Base-by-base conservation (phyloP, 179 eudicot species). In the Heliamphora pulchella region DNA sequence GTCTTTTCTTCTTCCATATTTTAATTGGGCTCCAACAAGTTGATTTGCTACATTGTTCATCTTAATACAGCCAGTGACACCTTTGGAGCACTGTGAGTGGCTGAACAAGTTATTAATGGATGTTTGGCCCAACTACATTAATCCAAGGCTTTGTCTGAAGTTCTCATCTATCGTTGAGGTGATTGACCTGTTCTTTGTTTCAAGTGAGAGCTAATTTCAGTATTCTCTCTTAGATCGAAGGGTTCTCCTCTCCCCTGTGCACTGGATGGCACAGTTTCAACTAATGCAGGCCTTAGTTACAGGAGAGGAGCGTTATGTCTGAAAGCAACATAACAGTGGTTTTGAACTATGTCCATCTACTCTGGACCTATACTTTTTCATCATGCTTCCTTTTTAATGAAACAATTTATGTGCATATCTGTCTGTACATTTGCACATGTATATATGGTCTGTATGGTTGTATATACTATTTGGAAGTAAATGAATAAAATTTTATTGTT, bases 31-130 rank as follows among this genome's bases (percentile, higher is more conserved):
- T 66, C 5, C 31, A 59, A 70, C 6, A 48, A 54, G 47, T 48
- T 78, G 74, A 79, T 63, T 78, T 68, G 5, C 17, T 11, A n/a
- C 17, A 31, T 31, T 63, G 54, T 68, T n/a, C 67, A 41, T 58
- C 14, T 59, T 80, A 83, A 7, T 51, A 46, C 90, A 96, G 99
- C 92, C 96, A 58, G 87, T 82, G 53, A 96, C 99, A 74, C 94
- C 99, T 54, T 78, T 92, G 88, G 99, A 96, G 84, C 96, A 92
- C 80, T 96, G 97, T 84, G 94, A 92, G 84, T 96, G 99, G 99
- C 87, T 96, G 83, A 94, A 94, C 90, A 96, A 90, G 89, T 88
- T 96, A 79, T 75, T 96, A 76, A 82, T 80, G 78, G 96, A 92
- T 80, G 80, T 96, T 80, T 96, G 99, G 99, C 89, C 94, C 47